Evolutionary conservation across 768 basidiomycete genomes (phyloP), one percentile per base, ranked within the genome.

Genomic region (Psilocybe cubensis): DNA sequence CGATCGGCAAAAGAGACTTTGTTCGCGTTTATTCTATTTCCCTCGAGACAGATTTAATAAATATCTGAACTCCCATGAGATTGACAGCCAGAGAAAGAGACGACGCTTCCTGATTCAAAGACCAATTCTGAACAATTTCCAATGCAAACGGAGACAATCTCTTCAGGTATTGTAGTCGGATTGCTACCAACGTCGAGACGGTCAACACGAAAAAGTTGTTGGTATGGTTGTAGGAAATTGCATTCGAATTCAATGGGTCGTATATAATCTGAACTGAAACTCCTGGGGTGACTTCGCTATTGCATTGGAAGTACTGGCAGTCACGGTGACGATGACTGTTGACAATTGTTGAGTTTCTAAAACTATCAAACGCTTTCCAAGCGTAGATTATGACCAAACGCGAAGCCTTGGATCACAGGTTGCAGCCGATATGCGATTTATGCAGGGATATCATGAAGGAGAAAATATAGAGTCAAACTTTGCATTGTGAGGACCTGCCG

Each of bases 1-100:
- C 14, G 35, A 46, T 46, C 25, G 45, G 28, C 14, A 46, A 46
- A 46, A 46, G 23, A 46, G 45, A 46, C 45, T 46, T 28, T 48
- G n/a, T 29, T 27, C 46, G 5, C 28, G 6, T 4, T 17, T 14
- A 17, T 29, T 48, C 27, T 48, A 28, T 48, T 31, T 18, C 46
- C 29, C 46, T 48, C 27, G 46, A 48, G 28, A 48, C 18, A 28
- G 9, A 14, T 29, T 28, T 48, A 18, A 29, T 48, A 12, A 48
- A 27, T 17, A 29, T 48, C 31, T 46, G 27, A 18, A 18, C 14
- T 48, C 28, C 46, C 46, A 31, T 20, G 28, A 48, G 14, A 48
- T 48, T 31, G 25, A 48, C 27, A 29, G 42, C 20, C 1, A 21
- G 11, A 25, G 27, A n/a, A 31, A 28, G 10, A 17, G 28, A 29